Base-by-base conservation (phyloP, 106 monocot genomes). In the Allium fistulosum region DNA sequence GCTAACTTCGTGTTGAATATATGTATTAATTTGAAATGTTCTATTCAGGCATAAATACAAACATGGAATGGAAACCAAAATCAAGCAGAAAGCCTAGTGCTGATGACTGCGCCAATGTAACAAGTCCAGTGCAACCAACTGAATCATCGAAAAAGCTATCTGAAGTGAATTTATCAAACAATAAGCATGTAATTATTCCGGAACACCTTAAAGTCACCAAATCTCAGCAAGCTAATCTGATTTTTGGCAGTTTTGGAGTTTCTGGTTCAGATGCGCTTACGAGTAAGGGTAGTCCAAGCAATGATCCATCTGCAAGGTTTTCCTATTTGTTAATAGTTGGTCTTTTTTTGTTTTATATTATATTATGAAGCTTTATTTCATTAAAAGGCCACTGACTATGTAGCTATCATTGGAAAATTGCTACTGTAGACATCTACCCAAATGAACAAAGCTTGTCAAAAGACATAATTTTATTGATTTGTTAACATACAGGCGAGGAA, bases 51-150 rank as follows among this genome's bases (percentile, higher is more conserved):
- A 45, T 48, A 48, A 75, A 69, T 13, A 22, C 67, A 26, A 81
- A 58, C 58, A 80, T 84, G 80, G 80, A 77, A 52, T 84, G 84
- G 84, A 77, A 81, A 71, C 85, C 85, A 57, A 85, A 85, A 66
- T 71, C 77, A 47, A 85, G 63, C 51, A 48, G 11, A 50, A 65
- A 65, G 49, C 65, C 16, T 17, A 50, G 26, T 65, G 48, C 10
- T n/a, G 65, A 65, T 65, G 22, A 11, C 37, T 7, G 49, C 47
- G 49, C 17, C 65, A 65, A 16, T 9, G 17, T 49, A 22, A 46
- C 55, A 66, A 61, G 52, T 13, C 14, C 45, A 56, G 59, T 67
- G 46, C 74, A 78, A 46, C 63, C 9, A 28, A 10, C 66, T 71
- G 58, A 46, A 47, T 70, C 65, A 27, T 68, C 77, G 7, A 77